Evolutionary conservation across 2,329 filamentous ascomycete genomes (phyloP), one percentile per base, ranked within the genome.

Genomic region (Talaromyces amestolkiae): DNA sequence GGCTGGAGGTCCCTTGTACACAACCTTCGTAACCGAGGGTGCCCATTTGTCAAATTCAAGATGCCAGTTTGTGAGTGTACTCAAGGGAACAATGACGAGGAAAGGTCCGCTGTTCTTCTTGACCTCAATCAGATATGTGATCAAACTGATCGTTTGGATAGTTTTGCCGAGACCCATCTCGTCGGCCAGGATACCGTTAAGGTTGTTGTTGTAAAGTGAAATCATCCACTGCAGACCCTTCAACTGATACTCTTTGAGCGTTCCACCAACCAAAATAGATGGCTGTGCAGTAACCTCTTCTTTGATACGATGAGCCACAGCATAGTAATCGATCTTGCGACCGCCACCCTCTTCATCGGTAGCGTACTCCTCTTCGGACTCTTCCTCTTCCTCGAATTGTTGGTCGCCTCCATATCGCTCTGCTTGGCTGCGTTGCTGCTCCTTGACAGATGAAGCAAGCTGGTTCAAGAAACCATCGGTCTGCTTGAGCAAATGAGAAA

Each of bases 131-230:
- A 99, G 89, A 76, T 99, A 96, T 3, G 94, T 97, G 73, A 99
- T 91, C 80, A 99, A 83, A 83, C 92, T 96, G 80, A 99, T 99
- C 53, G 95, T 98, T 80, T 99, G 95, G 72, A 99, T 99, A 0
- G 95, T 99, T 83, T 99, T 99, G 78, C 95, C 95, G 70, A 99
- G 91, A 89, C 95, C 95, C 95, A 99, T 99, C 81, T 99, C 95
- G 74, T 99, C 95, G 66, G 95, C 95, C 72, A 99, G 84, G 70
- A 99, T 98, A 86, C 95, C 95, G 78, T 99, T 99, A 70, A 99
- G 87, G 80, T 97, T 99, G 84, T 99, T 99, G 88, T 99, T 99
- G 86, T 98, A 99, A 15, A 99, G 85, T 15, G 95, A 99, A 67
- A 99, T 89, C 95, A 99, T 99, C 95, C 95, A 99, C 78, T 99